Evolutionary conservation across 257 asterid genomes (phyloP).

Genomic region (Leonotis leonurus): DNA sequence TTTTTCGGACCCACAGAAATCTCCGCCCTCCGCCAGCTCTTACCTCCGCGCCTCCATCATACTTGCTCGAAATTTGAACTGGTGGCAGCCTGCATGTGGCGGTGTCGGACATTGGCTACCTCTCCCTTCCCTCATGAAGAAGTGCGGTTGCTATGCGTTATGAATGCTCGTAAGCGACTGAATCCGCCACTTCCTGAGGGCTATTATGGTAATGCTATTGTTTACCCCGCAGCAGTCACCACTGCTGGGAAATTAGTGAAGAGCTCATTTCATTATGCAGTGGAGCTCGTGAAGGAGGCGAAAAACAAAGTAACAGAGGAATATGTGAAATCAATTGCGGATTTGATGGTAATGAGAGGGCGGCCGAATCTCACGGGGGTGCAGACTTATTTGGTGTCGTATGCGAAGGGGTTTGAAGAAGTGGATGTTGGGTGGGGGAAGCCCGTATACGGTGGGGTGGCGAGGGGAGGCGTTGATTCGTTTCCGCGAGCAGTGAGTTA

Average conservation of each 20-base stretch:
- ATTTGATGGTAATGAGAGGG: slow-evolving; percentile 40
- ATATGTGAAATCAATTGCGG: slow-evolving; percentile 41
- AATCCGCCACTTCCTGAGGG: slow-evolving; percentile 38
- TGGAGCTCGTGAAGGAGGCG: slow-evolving; percentile 36
- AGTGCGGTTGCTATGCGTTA: slow-evolving; percentile 34
- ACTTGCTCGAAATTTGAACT: slow-evolving; percentile 39
- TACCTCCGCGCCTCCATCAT: slow-evolving; percentile 33
- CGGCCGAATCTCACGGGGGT: slow-evolving; percentile 42
- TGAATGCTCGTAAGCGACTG: slow-evolving; percentile 24
- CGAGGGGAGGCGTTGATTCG: slow-evolving; percentile 48
- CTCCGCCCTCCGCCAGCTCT: slow-evolving; percentile 28
- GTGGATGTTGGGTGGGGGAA: slow-evolving; percentile 71
- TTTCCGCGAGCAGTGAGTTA: slow-evolving; percentile 47
- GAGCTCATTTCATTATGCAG: slow-evolving; percentile 28
- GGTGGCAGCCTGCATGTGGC: slow-evolving; percentile 49
- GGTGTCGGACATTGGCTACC: slow-evolving; percentile 43
- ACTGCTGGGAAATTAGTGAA: slow-evolving; percentile 18
- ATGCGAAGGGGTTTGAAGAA: slow-evolving; percentile 35
- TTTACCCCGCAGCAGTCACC: slow-evolving; percentile 32
- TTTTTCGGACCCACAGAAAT: slow-evolving; percentile 41
- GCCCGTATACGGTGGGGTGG: slow-evolving; percentile 47
- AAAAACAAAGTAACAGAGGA: slow-evolving; percentile 35
- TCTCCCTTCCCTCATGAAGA: slow-evolving; percentile 33
- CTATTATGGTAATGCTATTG: slow-evolving; percentile 46
- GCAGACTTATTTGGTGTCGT: slow-evolving; percentile 38